Evolutionary conservation across 2,329 filamentous ascomycete species (phyloP).

Genomic region (Trichoderma guizhouense): DNA sequence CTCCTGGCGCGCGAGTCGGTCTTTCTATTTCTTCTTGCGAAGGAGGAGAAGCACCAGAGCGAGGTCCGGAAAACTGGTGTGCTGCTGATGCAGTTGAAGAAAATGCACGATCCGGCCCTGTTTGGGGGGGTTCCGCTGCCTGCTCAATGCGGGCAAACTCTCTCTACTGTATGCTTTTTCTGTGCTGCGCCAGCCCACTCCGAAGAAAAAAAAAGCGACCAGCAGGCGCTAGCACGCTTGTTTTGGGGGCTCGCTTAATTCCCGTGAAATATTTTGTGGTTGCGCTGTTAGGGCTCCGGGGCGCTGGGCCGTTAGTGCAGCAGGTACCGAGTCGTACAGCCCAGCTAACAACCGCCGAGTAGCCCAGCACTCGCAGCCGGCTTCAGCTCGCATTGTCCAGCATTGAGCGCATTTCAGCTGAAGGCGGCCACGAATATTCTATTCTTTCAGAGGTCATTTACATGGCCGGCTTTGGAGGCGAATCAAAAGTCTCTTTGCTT

Average conservation of each 20-base stretch:
- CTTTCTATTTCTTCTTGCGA: constrained; percentile 4
- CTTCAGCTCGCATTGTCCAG: background rate
- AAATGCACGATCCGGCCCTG: constrained; percentile 22
- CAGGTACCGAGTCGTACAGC: constrained; percentile 16
- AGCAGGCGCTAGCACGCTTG: background rate
- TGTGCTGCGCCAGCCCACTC: constrained; percentile 13
- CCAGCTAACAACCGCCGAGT: background rate
- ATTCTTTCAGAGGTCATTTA: background rate
- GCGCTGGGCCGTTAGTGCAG: constrained; percentile 9
- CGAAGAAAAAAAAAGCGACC: constrained; percentile 17
- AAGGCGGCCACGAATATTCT: background rate
- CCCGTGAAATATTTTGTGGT: constrained; percentile 27
- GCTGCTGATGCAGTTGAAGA: constrained; percentile 21
- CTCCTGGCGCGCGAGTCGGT: constrained; percentile 23
- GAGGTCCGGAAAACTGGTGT: constrained; percentile 15
- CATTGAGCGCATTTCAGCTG: background rate
- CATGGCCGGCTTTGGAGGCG: background rate
- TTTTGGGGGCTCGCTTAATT: constrained; percentile 19
- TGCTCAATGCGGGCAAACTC: constrained; percentile 13
- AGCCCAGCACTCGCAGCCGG: background rate
- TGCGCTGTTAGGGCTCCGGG: constrained; percentile 26
- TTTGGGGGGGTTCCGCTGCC: background rate
- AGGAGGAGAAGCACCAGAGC: constrained; percentile 13
- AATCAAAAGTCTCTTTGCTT: background rate
- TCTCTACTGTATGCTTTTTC: background rate